These are phyloP conservation scores for Zoysia japonica DNA, from an alignment of 176 grass and related monocot species.

Conservation along the genomic window DNA sequence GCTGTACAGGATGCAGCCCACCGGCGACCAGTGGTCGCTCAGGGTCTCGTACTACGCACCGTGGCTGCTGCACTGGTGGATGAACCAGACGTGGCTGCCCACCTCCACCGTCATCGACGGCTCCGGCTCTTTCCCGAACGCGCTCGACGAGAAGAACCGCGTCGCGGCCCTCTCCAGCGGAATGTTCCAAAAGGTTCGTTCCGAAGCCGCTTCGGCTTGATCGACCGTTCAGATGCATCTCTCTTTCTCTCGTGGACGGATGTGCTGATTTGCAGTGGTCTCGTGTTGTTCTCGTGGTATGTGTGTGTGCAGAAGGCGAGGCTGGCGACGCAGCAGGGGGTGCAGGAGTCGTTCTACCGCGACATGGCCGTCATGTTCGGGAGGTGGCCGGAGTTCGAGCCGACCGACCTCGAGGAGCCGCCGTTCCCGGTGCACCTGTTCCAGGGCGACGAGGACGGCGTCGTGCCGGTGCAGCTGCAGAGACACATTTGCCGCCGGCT, in stretches of 20 bases:
- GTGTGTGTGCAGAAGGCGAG: constrained; percentile 34
- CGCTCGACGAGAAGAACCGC: constrained; percentile 63
- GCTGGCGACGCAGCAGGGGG: constrained; percentile 72
- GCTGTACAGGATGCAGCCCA: constrained; percentile 49
- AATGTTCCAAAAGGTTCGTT: constrained; percentile 54
- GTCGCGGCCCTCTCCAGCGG: constrained; percentile 39
- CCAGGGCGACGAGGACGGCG: constrained; percentile 89
- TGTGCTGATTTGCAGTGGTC: not conserved
- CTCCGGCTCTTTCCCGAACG: constrained; percentile 57
- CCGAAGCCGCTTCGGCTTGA: not conserved
- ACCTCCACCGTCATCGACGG: constrained; percentile 70
- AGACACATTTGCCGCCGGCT: constrained; percentile 66
- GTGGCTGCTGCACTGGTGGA: constrained; percentile 90
- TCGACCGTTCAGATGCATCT: not conserved
- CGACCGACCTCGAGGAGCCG: constrained; percentile 60
- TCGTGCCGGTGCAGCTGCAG: constrained; percentile 86
- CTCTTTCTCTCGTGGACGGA: not conserved
- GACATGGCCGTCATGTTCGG: constrained; percentile 98
- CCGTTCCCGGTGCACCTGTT: constrained; percentile 84
- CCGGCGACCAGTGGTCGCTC: constrained; percentile 74
- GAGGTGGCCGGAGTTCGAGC: constrained; percentile 87
- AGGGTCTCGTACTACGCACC: constrained; percentile 71
- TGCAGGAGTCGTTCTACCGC: constrained; percentile 78
- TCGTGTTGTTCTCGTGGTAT: not conserved
- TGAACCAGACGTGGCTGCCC: constrained; percentile 73